phyloP scores from a whole-genome alignment of 495 filamentous ascomycete species.

The Aspergillus indologenus region DNA sequence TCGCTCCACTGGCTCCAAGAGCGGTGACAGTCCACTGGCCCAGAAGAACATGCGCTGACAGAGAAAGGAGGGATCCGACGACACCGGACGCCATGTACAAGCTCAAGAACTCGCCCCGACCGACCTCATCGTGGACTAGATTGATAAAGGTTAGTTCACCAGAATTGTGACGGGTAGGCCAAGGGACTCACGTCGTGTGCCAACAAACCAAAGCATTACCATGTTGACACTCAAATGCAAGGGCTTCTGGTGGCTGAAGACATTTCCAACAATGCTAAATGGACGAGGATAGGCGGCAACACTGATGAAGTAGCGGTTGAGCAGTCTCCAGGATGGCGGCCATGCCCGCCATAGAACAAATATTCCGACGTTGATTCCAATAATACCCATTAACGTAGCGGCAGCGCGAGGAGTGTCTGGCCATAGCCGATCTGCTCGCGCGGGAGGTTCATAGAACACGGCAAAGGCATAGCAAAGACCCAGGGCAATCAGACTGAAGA shows the following conservation, averaged over 20 bases:
- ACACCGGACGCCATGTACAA: conserved; percentile 69
- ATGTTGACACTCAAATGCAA: conserved; percentile 72
- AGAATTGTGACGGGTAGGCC: background rate
- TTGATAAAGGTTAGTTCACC: conserved; percentile 20
- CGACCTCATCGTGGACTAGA: conserved; percentile 83
- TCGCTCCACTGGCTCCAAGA: conserved; percentile 72
- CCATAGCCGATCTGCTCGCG: conserved; percentile 56
- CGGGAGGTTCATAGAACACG: conserved; percentile 61
- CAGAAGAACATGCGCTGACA: conserved; percentile 56
- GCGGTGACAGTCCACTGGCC: conserved; percentile 47
- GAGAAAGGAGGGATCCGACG: conserved; percentile 60
- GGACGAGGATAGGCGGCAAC: conserved; percentile 66
- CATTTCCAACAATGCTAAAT: conserved; percentile 61
- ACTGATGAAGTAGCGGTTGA: conserved; percentile 78
- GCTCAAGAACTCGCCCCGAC: conserved; percentile 77
- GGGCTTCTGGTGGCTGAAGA: conserved; percentile 74
- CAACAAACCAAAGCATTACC: conserved; percentile 56
- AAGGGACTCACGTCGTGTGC: conserved; percentile 48
- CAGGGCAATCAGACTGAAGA: conserved; percentile 53
- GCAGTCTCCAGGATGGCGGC: conserved; percentile 64
- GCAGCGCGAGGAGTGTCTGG: conserved; percentile 74
- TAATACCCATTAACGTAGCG: conserved; percentile 68
- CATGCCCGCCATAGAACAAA: conserved; percentile 61
- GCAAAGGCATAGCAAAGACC: conserved; percentile 53
- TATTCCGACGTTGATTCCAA: conserved; percentile 61